phyloP scores from a whole-genome alignment of 1,284 basidiomycete species.

The Melampsora americana region DNA sequence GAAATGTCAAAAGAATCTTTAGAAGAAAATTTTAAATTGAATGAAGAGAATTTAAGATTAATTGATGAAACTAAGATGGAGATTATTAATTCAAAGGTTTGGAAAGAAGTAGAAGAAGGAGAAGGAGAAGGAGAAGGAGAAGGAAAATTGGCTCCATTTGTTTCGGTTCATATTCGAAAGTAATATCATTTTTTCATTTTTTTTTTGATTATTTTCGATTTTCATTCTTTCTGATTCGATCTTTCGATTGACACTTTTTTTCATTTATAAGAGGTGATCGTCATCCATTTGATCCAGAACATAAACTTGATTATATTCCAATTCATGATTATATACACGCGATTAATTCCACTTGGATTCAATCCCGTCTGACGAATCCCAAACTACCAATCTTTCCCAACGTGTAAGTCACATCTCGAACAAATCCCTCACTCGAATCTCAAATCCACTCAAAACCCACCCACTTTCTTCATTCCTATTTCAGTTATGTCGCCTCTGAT shows the following conservation, averaged over 20 bases:
- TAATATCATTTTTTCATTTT: not conserved
- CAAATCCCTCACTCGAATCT: not conserved
- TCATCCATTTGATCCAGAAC: constrained; percentile 33
- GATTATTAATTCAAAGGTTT: constrained; percentile 22
- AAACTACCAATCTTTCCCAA: constrained; percentile 37
- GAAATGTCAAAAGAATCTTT: constrained; percentile 34
- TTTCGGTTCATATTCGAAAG: constrained; percentile 44
- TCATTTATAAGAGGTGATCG: constrained; percentile 24
- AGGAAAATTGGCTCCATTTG: constrained; percentile 26
- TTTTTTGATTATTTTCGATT: not conserved
- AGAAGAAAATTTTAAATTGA: constrained; percentile 10
- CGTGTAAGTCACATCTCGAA: constrained; percentile 12
- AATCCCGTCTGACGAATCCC: not conserved
- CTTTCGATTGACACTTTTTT: not conserved
- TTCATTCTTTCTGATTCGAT: not conserved
- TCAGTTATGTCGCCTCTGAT: constrained; percentile 40
- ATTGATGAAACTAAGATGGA: constrained; percentile 32
- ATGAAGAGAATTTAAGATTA: constrained; percentile 10
- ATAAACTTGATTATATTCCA: constrained; percentile 41
- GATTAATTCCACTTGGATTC: constrained; percentile 40
- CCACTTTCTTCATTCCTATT: not conserved
- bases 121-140: not conserved
- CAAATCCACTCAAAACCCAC: not conserved
- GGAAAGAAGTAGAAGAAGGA: constrained; percentile 6
- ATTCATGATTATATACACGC: constrained; percentile 28